Percentiles rank a stretch among this genome's conserved stretches.
Evolutionary conservation across 441 rosid genomes (phyloP).

Genomic region (Codiaeum variegatum): DNA sequence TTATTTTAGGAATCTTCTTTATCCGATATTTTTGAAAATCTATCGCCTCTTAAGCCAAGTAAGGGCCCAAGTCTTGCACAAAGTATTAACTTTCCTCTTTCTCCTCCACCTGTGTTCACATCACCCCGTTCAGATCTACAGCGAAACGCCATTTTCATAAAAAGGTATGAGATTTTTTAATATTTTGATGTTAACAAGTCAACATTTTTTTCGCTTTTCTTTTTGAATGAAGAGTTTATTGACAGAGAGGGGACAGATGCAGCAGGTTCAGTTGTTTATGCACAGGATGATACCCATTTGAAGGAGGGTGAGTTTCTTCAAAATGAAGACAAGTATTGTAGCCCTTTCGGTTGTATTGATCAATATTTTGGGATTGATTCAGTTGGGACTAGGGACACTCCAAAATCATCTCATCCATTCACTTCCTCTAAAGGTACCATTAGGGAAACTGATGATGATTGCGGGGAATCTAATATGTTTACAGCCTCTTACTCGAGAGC

Average conservation of each 20-base stretch:
- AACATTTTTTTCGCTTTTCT: neutral
- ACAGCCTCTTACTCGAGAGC: constrained; percentile 5
- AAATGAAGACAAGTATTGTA: constrained; percentile 20
- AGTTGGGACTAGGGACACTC: constrained; percentile 12
- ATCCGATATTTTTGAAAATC: constrained; percentile 18
- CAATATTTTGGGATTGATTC: constrained; percentile 26
- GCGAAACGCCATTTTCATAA: constrained; percentile 8
- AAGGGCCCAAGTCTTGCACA: constrained; percentile 15
- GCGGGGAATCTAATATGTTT: constrained; percentile 13
- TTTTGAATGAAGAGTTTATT: neutral
- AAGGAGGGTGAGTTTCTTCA: constrained; percentile 7
- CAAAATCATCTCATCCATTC: constrained; percentile 14
- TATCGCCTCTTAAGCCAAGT: constrained; percentile 33
- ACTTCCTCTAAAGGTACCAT: neutral
- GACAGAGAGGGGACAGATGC: constrained; percentile 24
- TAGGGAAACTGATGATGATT: constrained; percentile 10
- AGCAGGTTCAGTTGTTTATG: constrained; percentile 15
- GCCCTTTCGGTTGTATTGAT: constrained; percentile 22
- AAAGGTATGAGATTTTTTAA: constrained; percentile 27
- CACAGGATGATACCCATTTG: neutral
- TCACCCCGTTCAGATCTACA: constrained; percentile 28
- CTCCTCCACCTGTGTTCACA: constrained; percentile 29
- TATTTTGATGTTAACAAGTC: neutral
- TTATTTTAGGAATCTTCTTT: constrained; percentile 32
- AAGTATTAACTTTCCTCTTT: constrained; percentile 18